Conservation (phyloP, 2,329 filamentous ascomycete species). For the Byssothecium circinans region DNA sequence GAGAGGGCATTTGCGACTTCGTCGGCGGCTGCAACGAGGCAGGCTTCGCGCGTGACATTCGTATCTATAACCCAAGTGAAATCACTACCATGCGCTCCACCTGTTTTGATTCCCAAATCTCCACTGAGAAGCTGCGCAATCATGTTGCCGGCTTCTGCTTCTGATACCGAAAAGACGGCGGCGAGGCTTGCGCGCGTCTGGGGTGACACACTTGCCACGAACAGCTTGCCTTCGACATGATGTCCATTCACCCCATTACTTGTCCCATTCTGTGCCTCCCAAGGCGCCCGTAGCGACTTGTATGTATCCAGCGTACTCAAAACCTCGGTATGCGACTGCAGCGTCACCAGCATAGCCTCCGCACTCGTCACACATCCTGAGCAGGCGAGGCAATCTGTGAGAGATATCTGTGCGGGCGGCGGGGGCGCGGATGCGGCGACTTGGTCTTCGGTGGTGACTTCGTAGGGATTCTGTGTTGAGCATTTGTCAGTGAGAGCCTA, state of each 20-base stretch:
- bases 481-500: slow-evolving; percentile 29
- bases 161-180: slow-evolving; percentile 75
- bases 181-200: slow-evolving; percentile 89
- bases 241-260: slow-evolving; percentile 20
- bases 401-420: slow-evolving; percentile 84
- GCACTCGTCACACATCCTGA: slow-evolving; percentile 97
- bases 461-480: slow-evolving; percentile 60
- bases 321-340: slow-evolving; percentile 93
- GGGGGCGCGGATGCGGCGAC: slow-evolving; percentile 58
- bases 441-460: slow-evolving; percentile 92
- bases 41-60: slow-evolving; percentile 77
- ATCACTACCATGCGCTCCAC: slow-evolving; percentile 71
- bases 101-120: slow-evolving; percentile 65
- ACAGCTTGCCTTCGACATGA: slow-evolving; percentile 65
- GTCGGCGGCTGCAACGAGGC: slow-evolving; percentile 65
- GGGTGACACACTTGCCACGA: slow-evolving; percentile 89
- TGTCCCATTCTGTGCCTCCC: slow-evolving; percentile 32
- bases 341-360: slow-evolving; percentile 91
- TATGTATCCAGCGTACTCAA: slow-evolving; percentile 74
- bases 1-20: slow-evolving; percentile 47
- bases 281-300: slow-evolving; percentile 46
- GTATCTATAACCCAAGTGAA: slow-evolving; percentile 94
- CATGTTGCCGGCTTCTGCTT: slow-evolving; percentile 76
- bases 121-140: slow-evolving; percentile 78
- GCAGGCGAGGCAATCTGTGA: slow-evolving; percentile 96